A percentile compares a stretch with the other conserved stretches of the same genome.
Evolutionary conservation across 768 basidiomycete genomes (phyloP).

Genomic region (Hemileccinum impolitum): DNA sequence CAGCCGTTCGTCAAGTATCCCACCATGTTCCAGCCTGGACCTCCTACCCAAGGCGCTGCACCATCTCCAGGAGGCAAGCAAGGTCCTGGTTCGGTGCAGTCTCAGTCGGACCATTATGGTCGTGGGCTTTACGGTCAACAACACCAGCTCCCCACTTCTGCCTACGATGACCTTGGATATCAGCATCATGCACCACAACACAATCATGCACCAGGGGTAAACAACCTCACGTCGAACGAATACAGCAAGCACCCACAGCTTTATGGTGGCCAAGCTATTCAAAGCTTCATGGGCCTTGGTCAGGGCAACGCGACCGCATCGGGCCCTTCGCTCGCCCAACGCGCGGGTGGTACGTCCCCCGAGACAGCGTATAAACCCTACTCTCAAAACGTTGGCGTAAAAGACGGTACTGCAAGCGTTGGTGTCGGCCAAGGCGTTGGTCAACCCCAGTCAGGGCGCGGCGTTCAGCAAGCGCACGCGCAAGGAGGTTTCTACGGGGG

Average conservation of each 20-base stretch:
- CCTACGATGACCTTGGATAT: conserved; percentile 52
- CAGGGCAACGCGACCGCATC: conserved; percentile 39
- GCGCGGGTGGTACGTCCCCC: conserved; percentile 53
- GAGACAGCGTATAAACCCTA: conserved; percentile 78
- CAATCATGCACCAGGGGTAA: conserved; percentile 49
- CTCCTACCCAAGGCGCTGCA: conserved; percentile 63
- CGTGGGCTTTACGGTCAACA: conserved; percentile 68
- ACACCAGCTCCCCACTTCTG: conserved; percentile 40
- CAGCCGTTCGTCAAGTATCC: conserved; percentile 78
- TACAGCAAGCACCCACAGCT: conserved; percentile 44
- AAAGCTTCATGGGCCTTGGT: conserved; percentile 68
- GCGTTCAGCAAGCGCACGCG: conserved; percentile 41
- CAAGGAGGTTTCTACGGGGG: conserved; percentile 46
- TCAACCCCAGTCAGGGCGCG: conserved; percentile 40
- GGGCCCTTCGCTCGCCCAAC: conserved; percentile 46
- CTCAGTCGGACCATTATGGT: conserved; percentile 56
- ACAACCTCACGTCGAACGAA: conserved; percentile 38
- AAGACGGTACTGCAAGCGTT: conserved; percentile 54
- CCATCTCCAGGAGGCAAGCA: conserved; percentile 68
- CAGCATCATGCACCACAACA: conserved; percentile 55
- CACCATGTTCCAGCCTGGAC: conserved; percentile 68
- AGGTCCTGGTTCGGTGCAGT: conserved; percentile 50
- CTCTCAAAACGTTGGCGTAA: conserved; percentile 45
- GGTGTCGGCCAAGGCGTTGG: conserved; percentile 36
- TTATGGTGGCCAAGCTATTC: conserved; percentile 56